Percentiles rank a stretch among this genome's conserved stretches.
Evolutionary conservation across 164 flowering plant genomes (phyloP).

Genomic region (Vitis cinerea): DNA sequence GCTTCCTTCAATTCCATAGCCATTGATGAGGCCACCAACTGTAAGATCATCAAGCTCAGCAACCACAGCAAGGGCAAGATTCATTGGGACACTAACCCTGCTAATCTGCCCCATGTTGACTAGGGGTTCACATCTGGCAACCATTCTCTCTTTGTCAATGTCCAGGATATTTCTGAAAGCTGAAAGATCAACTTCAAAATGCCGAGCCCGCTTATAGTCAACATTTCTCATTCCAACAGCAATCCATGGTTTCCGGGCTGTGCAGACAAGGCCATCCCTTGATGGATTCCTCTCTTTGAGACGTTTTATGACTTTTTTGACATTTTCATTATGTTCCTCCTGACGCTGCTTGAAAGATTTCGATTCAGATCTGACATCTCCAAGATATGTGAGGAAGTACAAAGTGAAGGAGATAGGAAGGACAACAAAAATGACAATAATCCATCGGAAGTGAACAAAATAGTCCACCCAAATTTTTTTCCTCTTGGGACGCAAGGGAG

Average conservation of each 20-base stretch:
- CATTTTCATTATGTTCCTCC: slow-evolving; percentile 96
- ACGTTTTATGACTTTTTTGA: slow-evolving; percentile 81
- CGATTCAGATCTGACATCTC: slow-evolving; percentile 81
- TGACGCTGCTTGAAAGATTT: slow-evolving; percentile 89
- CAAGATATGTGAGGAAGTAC: slow-evolving; percentile 87
- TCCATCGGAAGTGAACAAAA: slow-evolving; percentile 89
- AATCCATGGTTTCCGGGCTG: slow-evolving; percentile 96
- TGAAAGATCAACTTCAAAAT: slow-evolving; percentile 94
- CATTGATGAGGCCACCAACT: slow-evolving; percentile 98
- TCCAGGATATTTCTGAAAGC: slow-evolving; percentile 81
- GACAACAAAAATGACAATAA: slow-evolving; percentile 86
- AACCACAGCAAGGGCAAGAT: slow-evolving; percentile 92
- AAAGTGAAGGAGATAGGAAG: slow-evolving; percentile 82
- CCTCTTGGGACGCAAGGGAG: slow-evolving; percentile 94
- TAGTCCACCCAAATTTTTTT: slow-evolving; percentile 92
- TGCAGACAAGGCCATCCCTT: slow-evolving; percentile 97
- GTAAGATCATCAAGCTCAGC: slow-evolving; percentile 99
- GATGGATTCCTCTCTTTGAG: slow-evolving; percentile 87
- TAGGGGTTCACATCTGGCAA: slow-evolving; percentile 91
- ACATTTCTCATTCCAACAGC: slow-evolving; percentile 99
- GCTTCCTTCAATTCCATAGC: slow-evolving; percentile 99
- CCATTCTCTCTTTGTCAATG: slow-evolving; percentile 79
- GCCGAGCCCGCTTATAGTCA: slow-evolving; percentile 94
- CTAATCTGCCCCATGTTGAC: slow-evolving; percentile 98
- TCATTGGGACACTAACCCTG: slow-evolving; percentile 89